Evolutionary conservation across 75 land plant genomes (phyloP).

Genomic region (Pinus albicaulis): DNA sequence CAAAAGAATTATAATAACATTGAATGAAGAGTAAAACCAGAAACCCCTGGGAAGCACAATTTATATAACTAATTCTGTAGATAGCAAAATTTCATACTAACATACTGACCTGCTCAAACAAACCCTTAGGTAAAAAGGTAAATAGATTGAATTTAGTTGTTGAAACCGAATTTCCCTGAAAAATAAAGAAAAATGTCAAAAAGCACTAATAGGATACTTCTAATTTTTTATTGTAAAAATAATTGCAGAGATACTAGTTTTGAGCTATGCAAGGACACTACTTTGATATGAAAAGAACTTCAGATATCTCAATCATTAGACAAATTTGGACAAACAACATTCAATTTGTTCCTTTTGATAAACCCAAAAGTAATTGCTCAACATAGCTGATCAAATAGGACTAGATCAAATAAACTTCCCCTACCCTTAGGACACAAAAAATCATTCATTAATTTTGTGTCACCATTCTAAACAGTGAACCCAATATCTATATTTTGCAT

Average conservation of each 20-base stretch:
- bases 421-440: too few species aligned
- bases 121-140: conserved; percentile 52
- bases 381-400: too few species aligned
- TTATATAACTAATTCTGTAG: background rate
- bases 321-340: background rate
- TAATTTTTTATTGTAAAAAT: background rate
- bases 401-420: too few species aligned
- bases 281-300: background rate
- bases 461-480: too few species aligned
- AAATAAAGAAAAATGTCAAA: background rate
- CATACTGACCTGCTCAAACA: conserved; percentile 48
- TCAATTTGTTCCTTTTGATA: background rate
- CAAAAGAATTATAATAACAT: background rate
- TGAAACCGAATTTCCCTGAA: conserved; percentile 39
- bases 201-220: background rate
- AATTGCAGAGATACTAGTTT: background rate
- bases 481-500: too few species aligned
- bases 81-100: background rate
- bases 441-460: too few species aligned
- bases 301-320: background rate
- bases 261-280: background rate
- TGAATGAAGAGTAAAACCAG: background rate
- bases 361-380: too few species aligned
- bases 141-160: conserved; percentile 49
- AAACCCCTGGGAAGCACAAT: background rate